Evolutionary conservation across 2,329 filamentous ascomycete species (phyloP).

Genomic region (Hymenoscyphus repandus): DNA sequence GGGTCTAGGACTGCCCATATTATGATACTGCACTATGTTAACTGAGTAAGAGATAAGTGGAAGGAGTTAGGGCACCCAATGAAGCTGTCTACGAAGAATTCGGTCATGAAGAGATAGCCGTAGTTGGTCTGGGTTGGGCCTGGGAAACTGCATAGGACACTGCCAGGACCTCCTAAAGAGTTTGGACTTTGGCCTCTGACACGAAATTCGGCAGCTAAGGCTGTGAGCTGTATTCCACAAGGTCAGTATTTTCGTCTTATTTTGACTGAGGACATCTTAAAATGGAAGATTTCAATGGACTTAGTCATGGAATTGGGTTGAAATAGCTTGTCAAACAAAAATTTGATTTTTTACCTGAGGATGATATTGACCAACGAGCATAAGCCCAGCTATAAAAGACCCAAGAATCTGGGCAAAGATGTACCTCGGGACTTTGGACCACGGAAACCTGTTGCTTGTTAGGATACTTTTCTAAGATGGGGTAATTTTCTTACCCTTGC

Average conservation of each 20-base stretch:
- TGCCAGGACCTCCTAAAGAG: slow-evolving; percentile 45
- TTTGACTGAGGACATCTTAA: no score
- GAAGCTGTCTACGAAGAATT: slow-evolving; percentile 54
- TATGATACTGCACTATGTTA: slow-evolving; percentile 35
- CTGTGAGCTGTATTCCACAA: slow-evolving; percentile 17
- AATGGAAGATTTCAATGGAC: no score
- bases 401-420: slow-evolving; percentile 53
- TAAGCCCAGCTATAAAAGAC: slow-evolving; percentile 48
- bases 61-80: slow-evolving; percentile 32
- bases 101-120: slow-evolving; percentile 52
- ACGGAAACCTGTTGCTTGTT: slow-evolving; percentile 40
- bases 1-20: slow-evolving; percentile 55
- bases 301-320: no score
- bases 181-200: slow-evolving; percentile 34
- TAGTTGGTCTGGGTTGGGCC: slow-evolving; percentile 44
- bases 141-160: slow-evolving; percentile 51
- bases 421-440: slow-evolving; percentile 52
- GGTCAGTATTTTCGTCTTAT: no score
- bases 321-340: no score
- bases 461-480: background rate
- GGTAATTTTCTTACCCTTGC: slow-evolving; percentile 38
- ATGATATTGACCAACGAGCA: slow-evolving; percentile 53
- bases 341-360: slow-evolving; percentile 38
- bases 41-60: background rate
- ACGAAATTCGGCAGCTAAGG: slow-evolving; percentile 30